Conservation (phyloP, 208 protist species). For the Hexamita inflata region DNA sequence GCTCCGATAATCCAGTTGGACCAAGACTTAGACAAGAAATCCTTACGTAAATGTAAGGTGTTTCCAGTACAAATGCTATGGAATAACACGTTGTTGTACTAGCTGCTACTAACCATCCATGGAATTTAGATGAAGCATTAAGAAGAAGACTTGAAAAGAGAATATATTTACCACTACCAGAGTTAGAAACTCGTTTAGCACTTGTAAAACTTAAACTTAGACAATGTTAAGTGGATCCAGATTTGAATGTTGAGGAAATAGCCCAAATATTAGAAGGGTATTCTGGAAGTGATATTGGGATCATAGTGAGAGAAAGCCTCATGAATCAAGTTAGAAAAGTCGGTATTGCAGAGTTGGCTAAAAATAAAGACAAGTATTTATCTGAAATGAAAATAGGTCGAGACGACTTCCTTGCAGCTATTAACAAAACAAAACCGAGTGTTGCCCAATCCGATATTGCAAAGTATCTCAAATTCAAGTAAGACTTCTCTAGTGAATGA, state of each 20-base stretch:
- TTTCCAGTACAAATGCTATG: background rate
- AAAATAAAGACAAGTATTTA: no score
- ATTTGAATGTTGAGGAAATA: background rate
- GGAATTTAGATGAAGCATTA: constrained; percentile 37
- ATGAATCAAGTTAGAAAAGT: background rate
- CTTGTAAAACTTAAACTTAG: constrained; percentile 25
- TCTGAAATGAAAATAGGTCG: background rate
- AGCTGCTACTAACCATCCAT: constrained; percentile 36
- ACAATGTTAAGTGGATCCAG: background rate
- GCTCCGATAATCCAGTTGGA: background rate
- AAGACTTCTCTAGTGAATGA: background rate
- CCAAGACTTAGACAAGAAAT: constrained; percentile 24
- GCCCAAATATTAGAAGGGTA: constrained; percentile 1
- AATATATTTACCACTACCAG: constrained; percentile 40
- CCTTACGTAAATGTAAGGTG: constrained; percentile 12
- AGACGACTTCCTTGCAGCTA: background rate
- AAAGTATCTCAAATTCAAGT: constrained; percentile 1
- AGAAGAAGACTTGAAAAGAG: constrained; percentile 35
- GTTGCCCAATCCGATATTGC: background rate
- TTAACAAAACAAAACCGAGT: constrained; percentile 14
- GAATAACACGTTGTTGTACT: constrained; percentile 53
- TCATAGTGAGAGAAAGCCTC: background rate
- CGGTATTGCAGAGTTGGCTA: no score
- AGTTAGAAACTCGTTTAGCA: constrained; percentile 7
- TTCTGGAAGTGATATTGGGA: background rate